Percentiles rank a stretch among this genome's conserved stretches.
phyloP scores from a whole-genome alignment of 2,329 filamentous ascomycete genomes.

The Nigrospora oryzae region DNA sequence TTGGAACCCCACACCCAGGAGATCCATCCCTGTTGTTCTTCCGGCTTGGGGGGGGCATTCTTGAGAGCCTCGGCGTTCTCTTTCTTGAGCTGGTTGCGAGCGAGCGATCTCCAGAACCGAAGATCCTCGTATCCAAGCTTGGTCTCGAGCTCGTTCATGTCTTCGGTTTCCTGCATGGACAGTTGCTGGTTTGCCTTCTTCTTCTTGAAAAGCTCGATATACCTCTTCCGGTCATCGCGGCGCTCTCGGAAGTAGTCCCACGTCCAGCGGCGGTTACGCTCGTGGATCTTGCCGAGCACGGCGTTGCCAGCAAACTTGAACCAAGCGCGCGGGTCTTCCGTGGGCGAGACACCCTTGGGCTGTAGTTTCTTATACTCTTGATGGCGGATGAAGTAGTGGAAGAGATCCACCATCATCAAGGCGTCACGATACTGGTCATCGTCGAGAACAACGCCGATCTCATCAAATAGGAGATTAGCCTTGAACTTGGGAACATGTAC shows the following conservation, averaged over 20 bases:
- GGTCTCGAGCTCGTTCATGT: slow-evolving; percentile 69
- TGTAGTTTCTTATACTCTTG: slow-evolving; percentile 94
- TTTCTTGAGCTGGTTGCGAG: slow-evolving; percentile 88
- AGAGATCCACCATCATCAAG: slow-evolving; percentile 95
- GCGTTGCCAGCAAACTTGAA: slow-evolving; percentile 84
- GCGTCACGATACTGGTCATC: slow-evolving; percentile 96
- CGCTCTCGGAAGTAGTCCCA: slow-evolving; percentile 95
- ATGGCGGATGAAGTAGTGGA: slow-evolving; percentile 96
- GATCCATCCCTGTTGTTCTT: slow-evolving; percentile 77
- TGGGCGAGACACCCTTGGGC: slow-evolving; percentile 71
- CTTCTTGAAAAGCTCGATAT: slow-evolving; percentile 96
- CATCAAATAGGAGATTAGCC: slow-evolving; percentile 85
- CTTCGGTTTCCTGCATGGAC: slow-evolving; percentile 59
- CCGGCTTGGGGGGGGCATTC: slow-evolving; percentile 39
- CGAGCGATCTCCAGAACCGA: slow-evolving; percentile 92
- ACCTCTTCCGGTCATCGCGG: slow-evolving; percentile 77
- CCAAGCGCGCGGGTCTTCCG: slow-evolving; percentile 90
- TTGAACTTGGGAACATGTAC: slow-evolving; percentile 77
- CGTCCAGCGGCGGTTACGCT: slow-evolving; percentile 85
- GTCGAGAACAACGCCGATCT: slow-evolving; percentile 95
- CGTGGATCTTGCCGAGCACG: slow-evolving; percentile 88
- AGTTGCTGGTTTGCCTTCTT: slow-evolving; percentile 70
- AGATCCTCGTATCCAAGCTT: slow-evolving; percentile 92
- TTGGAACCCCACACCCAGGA: slow-evolving; percentile 88
- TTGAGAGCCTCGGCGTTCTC: slow-evolving; percentile 89